phyloP scores from a whole-genome alignment of 2,329 filamentous ascomycete genomes.

The Talaromyces sp. region DNA sequence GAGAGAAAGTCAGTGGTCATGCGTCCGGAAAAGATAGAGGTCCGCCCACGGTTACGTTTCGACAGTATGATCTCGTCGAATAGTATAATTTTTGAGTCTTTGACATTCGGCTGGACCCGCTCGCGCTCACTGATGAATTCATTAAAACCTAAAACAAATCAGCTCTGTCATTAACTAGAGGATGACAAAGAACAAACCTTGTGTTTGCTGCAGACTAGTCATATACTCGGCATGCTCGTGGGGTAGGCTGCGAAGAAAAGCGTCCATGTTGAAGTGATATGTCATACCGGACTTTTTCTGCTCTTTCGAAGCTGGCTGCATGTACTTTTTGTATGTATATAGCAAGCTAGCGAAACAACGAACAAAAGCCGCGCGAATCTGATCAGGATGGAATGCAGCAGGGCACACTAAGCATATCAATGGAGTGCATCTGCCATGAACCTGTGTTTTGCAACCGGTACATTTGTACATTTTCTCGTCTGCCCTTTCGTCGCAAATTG shows the following conservation, averaged over 20 bases:
- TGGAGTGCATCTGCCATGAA: conserved; percentile 58
- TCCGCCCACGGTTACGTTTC: conserved; percentile 60
- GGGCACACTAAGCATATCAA: conserved; percentile 63
- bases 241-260: conserved; percentile 61
- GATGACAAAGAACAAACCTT: conserved; percentile 42
- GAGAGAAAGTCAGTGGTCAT: conserved; percentile 55
- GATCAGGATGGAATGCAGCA: conserved; percentile 63
- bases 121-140: conserved; percentile 64
- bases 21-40: conserved; percentile 53
- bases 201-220: conserved; percentile 60
- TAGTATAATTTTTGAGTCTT: conserved; percentile 56
- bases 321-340: conserved; percentile 64
- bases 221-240: conserved; percentile 63
- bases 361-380: conserved; percentile 64
- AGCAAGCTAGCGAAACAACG: conserved; percentile 65
- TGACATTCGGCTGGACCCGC: conserved; percentile 47
- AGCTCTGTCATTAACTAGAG: neutral
- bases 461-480: conserved; percentile 55
- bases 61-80: conserved; percentile 64
- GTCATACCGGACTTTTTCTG: conserved; percentile 60
- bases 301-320: conserved; percentile 57
- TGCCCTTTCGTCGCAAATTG: conserved; percentile 53
- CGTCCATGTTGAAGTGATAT: conserved; percentile 64
- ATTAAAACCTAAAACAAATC: conserved; percentile 49
- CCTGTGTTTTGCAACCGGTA: conserved; percentile 46